Evolutionary conservation across 495 filamentous ascomycete genomes (phyloP), one percentile per base, ranked within the genome.

Genomic region (Aspergillus sclerotioniger): DNA sequence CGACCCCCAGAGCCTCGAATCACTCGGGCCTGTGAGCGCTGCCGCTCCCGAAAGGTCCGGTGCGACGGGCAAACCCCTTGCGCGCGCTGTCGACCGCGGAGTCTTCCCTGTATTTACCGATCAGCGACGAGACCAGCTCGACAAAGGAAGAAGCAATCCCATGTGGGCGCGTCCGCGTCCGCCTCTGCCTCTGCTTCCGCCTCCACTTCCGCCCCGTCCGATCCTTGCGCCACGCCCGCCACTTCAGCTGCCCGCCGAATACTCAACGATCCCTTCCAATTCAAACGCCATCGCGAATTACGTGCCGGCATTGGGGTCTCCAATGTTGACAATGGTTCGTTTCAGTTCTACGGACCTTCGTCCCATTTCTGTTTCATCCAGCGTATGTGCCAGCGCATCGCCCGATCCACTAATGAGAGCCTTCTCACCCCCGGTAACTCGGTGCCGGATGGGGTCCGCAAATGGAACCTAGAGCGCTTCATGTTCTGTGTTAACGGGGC

Each of bases 341-440:
- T 51, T 16, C 49, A 51, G 33, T 51, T 33, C 17, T 51, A 51
- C 25, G 49, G 49, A 32, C 28, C 49, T 0, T 51, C 49, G 4
- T 51, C 49, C 4, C 49, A 51, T 35, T 51, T 51, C 32, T 51
- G 49, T 28, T 33, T 51, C n/a, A 33, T 51, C 13, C 28, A 51
- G 29, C 49, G 49, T 28, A 51, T 37, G 28, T 51, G 32, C 16
- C 28, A 51, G 25, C 49, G 49, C 4, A 51, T 51, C 13, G 6
- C 28, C 8, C 49, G 17, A 35, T 32, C 15, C 1, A 32, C 17
- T 1, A n/a, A 51, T 9, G 45, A 17, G 20, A 19, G 21, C 8
- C 49, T 35, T 3, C 31, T 35, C 10, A 51, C 28, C 8, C 49
- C 49, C 49, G 4, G 13, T 1, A 17, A 13, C 10, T 3, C 49